Conservation (phyloP, 306 rosid species). For the Notholithocarpus densiflorus region DNA sequence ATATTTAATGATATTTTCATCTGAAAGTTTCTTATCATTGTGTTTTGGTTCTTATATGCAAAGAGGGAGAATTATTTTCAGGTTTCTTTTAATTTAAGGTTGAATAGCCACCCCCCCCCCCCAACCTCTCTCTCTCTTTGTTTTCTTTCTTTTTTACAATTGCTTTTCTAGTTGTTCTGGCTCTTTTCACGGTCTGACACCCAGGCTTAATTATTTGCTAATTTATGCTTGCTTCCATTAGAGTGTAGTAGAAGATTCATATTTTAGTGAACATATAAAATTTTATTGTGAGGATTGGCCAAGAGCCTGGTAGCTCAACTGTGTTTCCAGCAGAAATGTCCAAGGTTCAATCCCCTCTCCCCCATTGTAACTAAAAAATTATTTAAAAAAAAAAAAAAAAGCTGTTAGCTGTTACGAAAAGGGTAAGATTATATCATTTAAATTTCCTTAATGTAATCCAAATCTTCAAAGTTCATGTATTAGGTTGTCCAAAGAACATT, state of each 20-base stretch:
- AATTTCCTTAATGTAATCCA: not conserved
- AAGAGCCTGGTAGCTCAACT: too few relatives aligned
- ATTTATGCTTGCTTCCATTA: not conserved
- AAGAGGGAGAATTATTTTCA: not conserved
- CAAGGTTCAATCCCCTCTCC: too few relatives aligned
- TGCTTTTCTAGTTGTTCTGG: not conserved
- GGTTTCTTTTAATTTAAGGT: not conserved
- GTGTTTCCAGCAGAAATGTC: too few relatives aligned
- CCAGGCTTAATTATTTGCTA: not conserved
- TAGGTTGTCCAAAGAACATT: not conserved
- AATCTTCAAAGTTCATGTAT: not conserved
- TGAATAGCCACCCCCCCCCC: not conserved
- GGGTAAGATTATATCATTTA: not conserved
- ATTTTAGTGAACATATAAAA: not conserved
- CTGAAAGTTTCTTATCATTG: not conserved
- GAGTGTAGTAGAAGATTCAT: not conserved
- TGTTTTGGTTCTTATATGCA: not conserved
- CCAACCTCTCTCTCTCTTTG: too few relatives aligned
- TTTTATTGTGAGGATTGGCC: too few relatives aligned
- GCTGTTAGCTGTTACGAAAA: not conserved
- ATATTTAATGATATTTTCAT: not conserved
- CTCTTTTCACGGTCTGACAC: not conserved
- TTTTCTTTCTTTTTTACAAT: not conserved
- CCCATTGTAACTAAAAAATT: not conserved
- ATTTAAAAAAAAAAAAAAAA: too few relatives aligned